A percentile compares a stretch with the other conserved stretches of the same genome.
Conservation (phyloP, 331 rosid species). For the Pyrus hybrid region DNA sequence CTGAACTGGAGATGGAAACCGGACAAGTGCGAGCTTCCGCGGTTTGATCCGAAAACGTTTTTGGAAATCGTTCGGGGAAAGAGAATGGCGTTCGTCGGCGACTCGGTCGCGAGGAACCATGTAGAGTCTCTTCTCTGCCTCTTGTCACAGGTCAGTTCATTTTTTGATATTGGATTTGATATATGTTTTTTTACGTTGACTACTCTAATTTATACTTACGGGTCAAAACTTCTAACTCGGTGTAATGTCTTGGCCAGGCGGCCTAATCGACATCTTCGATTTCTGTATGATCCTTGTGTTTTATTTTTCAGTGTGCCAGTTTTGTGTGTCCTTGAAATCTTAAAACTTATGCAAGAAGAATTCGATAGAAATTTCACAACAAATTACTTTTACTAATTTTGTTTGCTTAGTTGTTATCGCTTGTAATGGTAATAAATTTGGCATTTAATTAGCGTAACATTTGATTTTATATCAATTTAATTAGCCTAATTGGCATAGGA, state of each 20-base stretch:
- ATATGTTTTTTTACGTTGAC: neutral
- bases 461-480: neutral
- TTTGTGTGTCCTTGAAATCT: neutral
- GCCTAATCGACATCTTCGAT: neutral
- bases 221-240: no score
- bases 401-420: neutral
- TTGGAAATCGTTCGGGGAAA: constrained; percentile 52
- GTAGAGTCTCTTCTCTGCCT: constrained; percentile 76
- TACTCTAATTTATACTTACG: no score
- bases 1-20: constrained; percentile 95
- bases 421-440: neutral
- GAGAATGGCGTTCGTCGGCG: constrained; percentile 78
- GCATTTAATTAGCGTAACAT: neutral
- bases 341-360: neutral
- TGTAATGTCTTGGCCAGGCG: neutral
- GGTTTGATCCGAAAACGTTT: constrained; percentile 46
- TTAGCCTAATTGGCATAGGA: neutral
- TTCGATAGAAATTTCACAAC: neutral
- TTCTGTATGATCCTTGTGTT: no score
- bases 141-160: constrained; percentile 58
- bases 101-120: constrained; percentile 82
- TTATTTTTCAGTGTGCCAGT: neutral
- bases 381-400: neutral
- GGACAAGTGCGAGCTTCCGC: constrained; percentile 50
- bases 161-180: neutral